Conservation (phyloP, 2,329 filamentous ascomycete species). For the Arthrobotrys megalospora region DNA sequence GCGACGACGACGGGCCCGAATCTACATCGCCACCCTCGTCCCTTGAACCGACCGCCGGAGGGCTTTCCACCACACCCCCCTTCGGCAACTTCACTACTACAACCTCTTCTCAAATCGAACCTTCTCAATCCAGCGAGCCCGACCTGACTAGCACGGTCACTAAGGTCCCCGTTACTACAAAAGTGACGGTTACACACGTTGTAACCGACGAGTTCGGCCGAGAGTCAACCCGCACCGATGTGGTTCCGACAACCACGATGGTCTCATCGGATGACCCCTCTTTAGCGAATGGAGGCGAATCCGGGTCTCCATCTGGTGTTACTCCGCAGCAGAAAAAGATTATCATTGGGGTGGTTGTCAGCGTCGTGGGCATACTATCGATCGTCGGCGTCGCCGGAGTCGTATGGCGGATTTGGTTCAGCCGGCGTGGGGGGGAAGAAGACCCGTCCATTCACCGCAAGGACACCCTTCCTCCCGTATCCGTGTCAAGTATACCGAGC, state of each 20-base stretch:
- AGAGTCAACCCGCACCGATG: conserved; percentile 39
- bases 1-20: neutral
- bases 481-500: conserved; percentile 37
- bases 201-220: conserved; percentile 54
- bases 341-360: conserved; percentile 58
- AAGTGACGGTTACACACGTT: conserved; percentile 52
- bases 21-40: neutral
- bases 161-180: conserved; percentile 45
- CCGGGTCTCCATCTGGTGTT: conserved; percentile 46
- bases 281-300: conserved; percentile 49
- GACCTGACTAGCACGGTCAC: conserved; percentile 53
- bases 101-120: conserved; percentile 26
- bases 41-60: neutral
- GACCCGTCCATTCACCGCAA: conserved; percentile 25
- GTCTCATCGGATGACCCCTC: conserved; percentile 53
- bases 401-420: conserved; percentile 60
- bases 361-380: conserved; percentile 50
- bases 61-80: conserved; percentile 27
- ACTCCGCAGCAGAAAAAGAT: conserved; percentile 58
- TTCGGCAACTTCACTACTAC: conserved; percentile 56
- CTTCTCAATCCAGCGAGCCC: conserved; percentile 1
- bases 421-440: conserved; percentile 41
- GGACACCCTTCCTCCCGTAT: conserved; percentile 2
- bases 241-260: conserved; percentile 57
- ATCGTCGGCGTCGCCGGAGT: conserved; percentile 51